Conservation (phyloP, 352 stramenopile species). For the Phytophthora chlamydospora region DNA sequence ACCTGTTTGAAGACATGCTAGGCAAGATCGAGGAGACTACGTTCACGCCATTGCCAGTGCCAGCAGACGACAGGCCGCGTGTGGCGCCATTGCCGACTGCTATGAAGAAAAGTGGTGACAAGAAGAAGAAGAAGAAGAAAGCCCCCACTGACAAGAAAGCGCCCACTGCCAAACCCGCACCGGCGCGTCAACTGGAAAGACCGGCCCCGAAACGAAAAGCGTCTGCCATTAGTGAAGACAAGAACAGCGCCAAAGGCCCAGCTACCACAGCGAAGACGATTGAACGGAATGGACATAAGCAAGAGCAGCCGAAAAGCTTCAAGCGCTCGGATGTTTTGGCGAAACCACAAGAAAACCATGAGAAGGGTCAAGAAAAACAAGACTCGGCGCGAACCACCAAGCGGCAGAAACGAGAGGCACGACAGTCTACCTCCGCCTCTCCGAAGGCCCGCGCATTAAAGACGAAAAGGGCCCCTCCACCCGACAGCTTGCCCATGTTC, state of each 20-base stretch:
- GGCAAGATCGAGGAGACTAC: slow-evolving; percentile 31
- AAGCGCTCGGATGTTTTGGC: slow-evolving; percentile 16
- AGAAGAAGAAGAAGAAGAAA: slow-evolving; percentile 23
- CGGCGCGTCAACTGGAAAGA: slow-evolving; percentile 17
- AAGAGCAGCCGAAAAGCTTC: slow-evolving; percentile 4
- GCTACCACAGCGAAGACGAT: slow-evolving; percentile 1
- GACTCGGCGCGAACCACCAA: slow-evolving; percentile 19
- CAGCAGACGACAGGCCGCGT: slow-evolving; percentile 3
- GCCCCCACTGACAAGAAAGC: slow-evolving; percentile 6
- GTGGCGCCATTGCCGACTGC: neutral
- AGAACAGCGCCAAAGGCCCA: slow-evolving; percentile 9
- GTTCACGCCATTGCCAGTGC: slow-evolving; percentile 22
- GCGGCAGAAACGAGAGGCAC: slow-evolving; percentile 29
- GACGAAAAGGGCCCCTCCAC: slow-evolving; percentile 20
- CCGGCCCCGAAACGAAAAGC: slow-evolving; percentile 20
- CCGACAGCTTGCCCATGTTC: slow-evolving; percentile 33
- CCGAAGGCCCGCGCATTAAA: slow-evolving; percentile 21
- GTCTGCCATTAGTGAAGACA: slow-evolving; percentile 8
- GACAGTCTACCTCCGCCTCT: slow-evolving; percentile 1
- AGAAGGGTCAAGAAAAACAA: slow-evolving; percentile 6
- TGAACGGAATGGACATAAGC: slow-evolving; percentile 8
- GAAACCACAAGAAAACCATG: slow-evolving; percentile 12
- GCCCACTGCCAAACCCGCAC: neutral
- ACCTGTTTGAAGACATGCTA: slow-evolving; percentile 60
- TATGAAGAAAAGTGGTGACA: slow-evolving; percentile 15